Evolutionary conservation across 805 yeast genomes (phyloP).

Genomic region (Kazachstania psychrophila): DNA sequence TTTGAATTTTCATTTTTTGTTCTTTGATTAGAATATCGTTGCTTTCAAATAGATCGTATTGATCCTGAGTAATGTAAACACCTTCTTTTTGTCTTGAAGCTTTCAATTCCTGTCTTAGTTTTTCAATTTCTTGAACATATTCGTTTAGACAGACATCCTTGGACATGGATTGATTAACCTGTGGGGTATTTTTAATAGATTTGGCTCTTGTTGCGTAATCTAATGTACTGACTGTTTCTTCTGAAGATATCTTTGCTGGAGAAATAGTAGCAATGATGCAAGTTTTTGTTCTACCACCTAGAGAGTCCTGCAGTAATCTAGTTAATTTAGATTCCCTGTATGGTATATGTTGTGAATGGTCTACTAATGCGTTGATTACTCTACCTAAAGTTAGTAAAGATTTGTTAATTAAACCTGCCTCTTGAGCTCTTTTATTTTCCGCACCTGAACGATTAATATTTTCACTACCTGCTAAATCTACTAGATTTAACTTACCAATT

Average conservation of each 20-base stretch:
- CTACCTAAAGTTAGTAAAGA: conserved; percentile 77
- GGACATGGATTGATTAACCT: conserved; percentile 50
- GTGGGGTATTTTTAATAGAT: conserved; percentile 59
- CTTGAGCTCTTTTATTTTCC: conserved; percentile 70
- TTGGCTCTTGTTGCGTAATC: conserved; percentile 81
- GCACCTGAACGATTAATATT: conserved; percentile 82
- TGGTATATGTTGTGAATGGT: conserved; percentile 61
- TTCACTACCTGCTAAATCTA: conserved; percentile 93
- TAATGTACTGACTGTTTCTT: conserved; percentile 71
- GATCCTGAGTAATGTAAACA: conserved; percentile 47
- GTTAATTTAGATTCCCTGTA: conserved; percentile 80
- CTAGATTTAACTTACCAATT: conserved; percentile 67
- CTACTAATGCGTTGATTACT: conserved; percentile 68
- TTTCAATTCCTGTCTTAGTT: conserved; percentile 48
- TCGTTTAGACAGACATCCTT: conserved; percentile 48
- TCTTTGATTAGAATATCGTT: conserved; percentile 42
- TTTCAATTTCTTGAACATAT: conserved; percentile 45
- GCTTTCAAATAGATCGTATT: conserved; percentile 35
- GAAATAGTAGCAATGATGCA: conserved; percentile 76
- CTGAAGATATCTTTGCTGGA: conserved; percentile 61
- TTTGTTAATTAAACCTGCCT: conserved; percentile 86
- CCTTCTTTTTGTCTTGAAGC: conserved; percentile 62
- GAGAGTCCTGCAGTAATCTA: conserved; percentile 65
- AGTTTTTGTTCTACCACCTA: conserved; percentile 79
- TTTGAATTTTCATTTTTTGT: conserved; percentile 38